Evolutionary conservation across 768 basidiomycete genomes (phyloP), one percentile per base, ranked within the genome.

Genomic region (Royoungia palumana): DNA sequence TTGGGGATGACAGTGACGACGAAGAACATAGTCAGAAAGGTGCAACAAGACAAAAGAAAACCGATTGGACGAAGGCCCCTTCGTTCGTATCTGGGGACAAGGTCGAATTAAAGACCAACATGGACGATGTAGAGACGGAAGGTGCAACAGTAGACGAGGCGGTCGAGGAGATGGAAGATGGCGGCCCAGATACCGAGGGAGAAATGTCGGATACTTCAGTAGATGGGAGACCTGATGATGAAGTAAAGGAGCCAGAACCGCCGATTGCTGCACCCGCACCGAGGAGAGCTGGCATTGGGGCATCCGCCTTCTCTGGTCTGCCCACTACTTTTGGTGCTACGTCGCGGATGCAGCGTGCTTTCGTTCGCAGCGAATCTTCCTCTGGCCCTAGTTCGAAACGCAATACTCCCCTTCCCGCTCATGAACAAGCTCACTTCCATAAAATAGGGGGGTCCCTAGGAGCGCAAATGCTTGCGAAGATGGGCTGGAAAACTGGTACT

Each of bases 401-500:
- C 16, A 70, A 74, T 3, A 72, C 75, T 4, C 72, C 75, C 5
- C 77, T 96, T 17, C 79, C 78, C 17, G 70, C 80, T 1, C 59
- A 75, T 16, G 94, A 98, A 58, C 72, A 76, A 49, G 74, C 76
- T n/a, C 94, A 97, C 63, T 95, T 99, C 66, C 75, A 71, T 54
- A 89, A 87, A 58, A 75, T 98, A 12, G 74, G 79, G 35, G 78
- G 81, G 14, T 76, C 87, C 0, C 85, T 92, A 52, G 95, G 94
- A 57, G 89, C 94, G 17, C 85, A 85, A 48, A 82, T 98, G 81
- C 80, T 99, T 20, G 80, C 81, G 25, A 98, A 94, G 73, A 94
- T 94, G 87, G 96, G 96, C 8, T 99, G 96, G 95, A 75, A 84
- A 62, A 72, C 85, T 0, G 95, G 85, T 4, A 75, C 76, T 4